A percentile compares a stretch with the other conserved stretches of the same genome.
phyloP scores from a whole-genome alignment of 306 rosid genomes.

The Bauhinia variegata region DNA sequence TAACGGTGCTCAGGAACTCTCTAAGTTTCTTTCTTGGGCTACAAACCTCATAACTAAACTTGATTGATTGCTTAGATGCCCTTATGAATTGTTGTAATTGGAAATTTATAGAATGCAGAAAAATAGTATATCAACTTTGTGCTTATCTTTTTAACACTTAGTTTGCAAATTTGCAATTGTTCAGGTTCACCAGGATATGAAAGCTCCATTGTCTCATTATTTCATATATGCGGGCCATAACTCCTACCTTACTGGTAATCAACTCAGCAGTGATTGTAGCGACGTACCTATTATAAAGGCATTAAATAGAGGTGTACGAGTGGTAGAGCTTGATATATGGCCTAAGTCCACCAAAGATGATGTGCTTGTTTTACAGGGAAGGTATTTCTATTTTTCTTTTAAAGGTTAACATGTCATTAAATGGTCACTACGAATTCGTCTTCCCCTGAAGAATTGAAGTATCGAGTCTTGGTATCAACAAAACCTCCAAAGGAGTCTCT shows the following conservation, averaged over 20 bases:
- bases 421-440: slow-evolving; percentile 10
- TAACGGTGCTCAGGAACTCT: too few relatives aligned
- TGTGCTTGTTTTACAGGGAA: slow-evolving; percentile 72
- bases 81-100: background rate
- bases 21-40: too few relatives aligned
- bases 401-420: background rate
- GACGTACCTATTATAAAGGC: slow-evolving; percentile 68
- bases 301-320: slow-evolving; percentile 66
- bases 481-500: slow-evolving; percentile 70
- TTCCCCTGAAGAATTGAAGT: slow-evolving; percentile 70
- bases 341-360: slow-evolving; percentile 58
- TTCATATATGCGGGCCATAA: slow-evolving; percentile 74
- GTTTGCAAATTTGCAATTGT: background rate
- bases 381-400: slow-evolving; percentile 42
- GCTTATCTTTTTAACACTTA: too few relatives aligned
- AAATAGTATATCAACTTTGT: background rate
- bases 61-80: background rate
- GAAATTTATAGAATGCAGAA: background rate
- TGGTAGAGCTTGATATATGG: slow-evolving; percentile 79
- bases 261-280: slow-evolving; percentile 75
- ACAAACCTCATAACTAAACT: background rate
- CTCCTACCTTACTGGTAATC: slow-evolving; percentile 79
- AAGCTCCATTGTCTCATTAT: slow-evolving; percentile 66
- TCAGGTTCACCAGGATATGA: slow-evolving; percentile 79
- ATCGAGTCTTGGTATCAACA: slow-evolving; percentile 60